Evolutionary conservation across 2,329 filamentous ascomycete species (phyloP).

Genomic region (Didymella glomerata): DNA sequence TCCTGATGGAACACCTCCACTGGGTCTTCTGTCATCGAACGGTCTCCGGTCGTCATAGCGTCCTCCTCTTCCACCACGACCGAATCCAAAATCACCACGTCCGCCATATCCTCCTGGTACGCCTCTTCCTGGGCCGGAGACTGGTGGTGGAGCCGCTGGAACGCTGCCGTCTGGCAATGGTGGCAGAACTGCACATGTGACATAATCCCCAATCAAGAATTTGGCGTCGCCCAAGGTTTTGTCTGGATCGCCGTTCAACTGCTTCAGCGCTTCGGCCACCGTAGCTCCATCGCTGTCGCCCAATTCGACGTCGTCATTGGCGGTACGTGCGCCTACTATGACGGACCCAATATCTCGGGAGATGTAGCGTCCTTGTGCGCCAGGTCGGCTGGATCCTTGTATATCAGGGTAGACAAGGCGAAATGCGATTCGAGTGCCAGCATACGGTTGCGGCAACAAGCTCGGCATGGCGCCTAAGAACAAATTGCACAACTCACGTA

Average conservation of each 20-base stretch:
- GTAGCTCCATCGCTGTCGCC: slow-evolving; percentile 23
- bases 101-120: slow-evolving; percentile 43
- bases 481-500: slow-evolving; percentile 81
- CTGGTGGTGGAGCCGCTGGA: slow-evolving; percentile 65
- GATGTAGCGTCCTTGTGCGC: slow-evolving; percentile 69
- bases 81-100: slow-evolving; percentile 47
- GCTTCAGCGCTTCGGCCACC: slow-evolving; percentile 49
- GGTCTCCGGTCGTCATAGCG: slow-evolving; percentile 38
- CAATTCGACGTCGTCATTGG: slow-evolving; percentile 30
- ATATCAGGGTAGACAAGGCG: slow-evolving; percentile 86
- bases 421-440: slow-evolving; percentile 87
- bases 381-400: slow-evolving; percentile 53
- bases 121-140: slow-evolving; percentile 44
- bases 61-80: slow-evolving; percentile 51
- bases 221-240: slow-evolving; percentile 79
- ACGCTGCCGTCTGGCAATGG: slow-evolving; percentile 78
- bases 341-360: slow-evolving; percentile 85
- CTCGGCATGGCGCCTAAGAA: slow-evolving; percentile 73
- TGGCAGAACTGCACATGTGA: slow-evolving; percentile 82
- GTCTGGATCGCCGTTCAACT: slow-evolving; percentile 67
- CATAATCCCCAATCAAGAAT: slow-evolving; percentile 89
- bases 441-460: slow-evolving; percentile 74
- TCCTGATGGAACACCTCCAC: slow-evolving; percentile 60
- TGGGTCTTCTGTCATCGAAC: slow-evolving; percentile 48
- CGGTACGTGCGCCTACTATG: slow-evolving; percentile 66